Conservation (phyloP, 1,284 basidiomycete genomes). For the Boletus calvinii region DNA sequence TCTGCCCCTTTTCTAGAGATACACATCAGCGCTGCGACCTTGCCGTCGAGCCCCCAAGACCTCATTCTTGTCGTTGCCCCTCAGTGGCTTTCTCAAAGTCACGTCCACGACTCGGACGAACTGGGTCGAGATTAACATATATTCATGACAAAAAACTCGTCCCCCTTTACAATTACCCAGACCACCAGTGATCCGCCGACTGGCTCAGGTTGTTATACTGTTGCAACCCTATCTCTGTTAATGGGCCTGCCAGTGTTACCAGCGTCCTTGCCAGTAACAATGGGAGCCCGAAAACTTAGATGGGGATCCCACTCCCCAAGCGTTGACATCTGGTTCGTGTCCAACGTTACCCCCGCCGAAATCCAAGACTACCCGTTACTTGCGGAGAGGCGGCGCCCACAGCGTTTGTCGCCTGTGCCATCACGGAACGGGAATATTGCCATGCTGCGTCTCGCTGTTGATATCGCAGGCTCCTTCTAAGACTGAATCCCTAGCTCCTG, state of each 20-base stretch:
- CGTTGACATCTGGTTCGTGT: slow-evolving; percentile 19
- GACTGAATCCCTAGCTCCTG: slow-evolving; percentile 17
- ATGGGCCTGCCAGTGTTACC: slow-evolving; percentile 2
- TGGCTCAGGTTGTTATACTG: background rate
- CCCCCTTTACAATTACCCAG: no score
- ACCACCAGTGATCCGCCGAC: background rate
- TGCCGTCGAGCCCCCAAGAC: no score
- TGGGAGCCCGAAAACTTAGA: slow-evolving; percentile 10
- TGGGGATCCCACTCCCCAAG: slow-evolving; percentile 29
- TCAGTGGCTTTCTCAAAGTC: no score
- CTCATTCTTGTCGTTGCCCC: no score
- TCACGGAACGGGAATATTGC: slow-evolving; percentile 2
- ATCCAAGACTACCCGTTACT: background rate
- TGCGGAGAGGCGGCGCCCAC: slow-evolving; percentile 11
- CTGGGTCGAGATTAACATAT: no score
- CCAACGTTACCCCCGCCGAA: background rate
- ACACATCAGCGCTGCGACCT: no score
- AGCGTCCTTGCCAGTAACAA: slow-evolving; percentile 4
- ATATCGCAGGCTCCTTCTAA: slow-evolving; percentile 30
- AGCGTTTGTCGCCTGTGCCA: slow-evolving; percentile 20
- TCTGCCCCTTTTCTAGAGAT: no score
- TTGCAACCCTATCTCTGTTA: slow-evolving; percentile 6
- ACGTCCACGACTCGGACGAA: no score
- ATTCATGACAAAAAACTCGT: no score
- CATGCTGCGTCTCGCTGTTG: slow-evolving; percentile 24